These are phyloP conservation scores for Plectosphaerella sp. DNA, from an alignment of 2,329 filamentous ascomycete species.

Conservation along the genomic window DNA sequence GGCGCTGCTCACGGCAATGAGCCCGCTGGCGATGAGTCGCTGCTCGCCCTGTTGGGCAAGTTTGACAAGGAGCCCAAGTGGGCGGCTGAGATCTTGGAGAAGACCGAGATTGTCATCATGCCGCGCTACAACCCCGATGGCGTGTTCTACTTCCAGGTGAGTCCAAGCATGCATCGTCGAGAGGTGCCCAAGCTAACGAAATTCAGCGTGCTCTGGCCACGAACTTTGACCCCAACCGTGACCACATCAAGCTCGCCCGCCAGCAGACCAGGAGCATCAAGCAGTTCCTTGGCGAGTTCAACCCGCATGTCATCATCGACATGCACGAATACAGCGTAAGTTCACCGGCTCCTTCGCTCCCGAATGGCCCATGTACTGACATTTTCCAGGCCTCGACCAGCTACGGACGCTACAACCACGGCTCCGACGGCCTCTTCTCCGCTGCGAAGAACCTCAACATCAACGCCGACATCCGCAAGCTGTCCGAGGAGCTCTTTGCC, in stretches of 20 bases:
- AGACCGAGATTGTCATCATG: constrained; percentile 22
- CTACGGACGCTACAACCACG: constrained; percentile 11
- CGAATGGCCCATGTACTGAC: not conserved
- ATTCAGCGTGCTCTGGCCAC: constrained; percentile 19
- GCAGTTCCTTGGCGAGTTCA: constrained; percentile 18
- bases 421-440: constrained; percentile 22
- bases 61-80: constrained; percentile 22
- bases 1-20: constrained; percentile 27
- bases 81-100: constrained; percentile 19
- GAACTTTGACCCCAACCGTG: constrained; percentile 25
- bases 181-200: not conserved
- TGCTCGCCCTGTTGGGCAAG: constrained; percentile 23
- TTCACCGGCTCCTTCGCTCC: not conserved
- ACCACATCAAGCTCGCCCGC: constrained; percentile 24
- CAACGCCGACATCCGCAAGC: constrained; percentile 18
- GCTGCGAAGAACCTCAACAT: constrained; percentile 29
- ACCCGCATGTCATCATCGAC: constrained; percentile 24
- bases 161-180: not conserved
- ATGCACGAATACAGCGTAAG: constrained; percentile 22
- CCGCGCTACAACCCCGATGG: constrained; percentile 28
- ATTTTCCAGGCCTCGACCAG: constrained; percentile 8
- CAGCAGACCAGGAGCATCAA: constrained; percentile 25
- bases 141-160: constrained; percentile 22
- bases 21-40: constrained; percentile 23
- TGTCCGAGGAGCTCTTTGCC: constrained; percentile 23